phyloP scores from a whole-genome alignment of 2,329 filamentous ascomycete genomes.

The Tolypocladium paradoxum region DNA sequence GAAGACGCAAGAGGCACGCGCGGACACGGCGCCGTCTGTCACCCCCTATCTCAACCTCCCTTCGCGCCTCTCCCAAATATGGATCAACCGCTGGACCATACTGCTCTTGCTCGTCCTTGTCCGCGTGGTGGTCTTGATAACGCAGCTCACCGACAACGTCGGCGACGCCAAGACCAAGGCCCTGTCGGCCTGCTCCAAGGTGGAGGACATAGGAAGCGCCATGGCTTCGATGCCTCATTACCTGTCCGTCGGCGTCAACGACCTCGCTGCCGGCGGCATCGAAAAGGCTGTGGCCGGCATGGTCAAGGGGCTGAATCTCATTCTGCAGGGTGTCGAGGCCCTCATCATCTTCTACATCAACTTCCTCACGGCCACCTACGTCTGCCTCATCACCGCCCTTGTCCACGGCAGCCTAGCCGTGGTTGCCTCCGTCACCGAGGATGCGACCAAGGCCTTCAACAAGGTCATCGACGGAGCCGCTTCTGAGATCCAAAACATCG shows the following conservation, averaged over 20 bases:
- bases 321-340: conserved; percentile 72
- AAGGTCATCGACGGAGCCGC: conserved; percentile 44
- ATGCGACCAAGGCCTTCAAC: conserved; percentile 39
- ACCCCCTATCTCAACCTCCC: conserved; percentile 89
- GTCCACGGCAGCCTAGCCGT: conserved; percentile 69
- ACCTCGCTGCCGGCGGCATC: conserved; percentile 68
- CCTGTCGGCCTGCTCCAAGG: conserved; percentile 78
- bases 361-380: conserved; percentile 79
- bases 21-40: conserved; percentile 55
- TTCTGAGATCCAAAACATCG: conserved; percentile 45
- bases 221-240: conserved; percentile 99
- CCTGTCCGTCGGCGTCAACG: conserved; percentile 79
- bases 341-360: conserved; percentile 89
- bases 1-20: conserved; percentile 19
- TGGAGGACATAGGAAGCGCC: conserved; percentile 84
- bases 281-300: conserved; percentile 72
- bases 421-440: conserved; percentile 41
- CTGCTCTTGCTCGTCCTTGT: conserved; percentile 77
- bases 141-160: conserved; percentile 62
- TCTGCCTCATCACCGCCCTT: conserved; percentile 78
- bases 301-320: conserved; percentile 66
- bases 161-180: conserved; percentile 69
- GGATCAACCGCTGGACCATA: conserved; percentile 96
- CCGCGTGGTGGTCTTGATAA: conserved; percentile 66
- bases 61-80: conserved; percentile 85